phyloP scores from a whole-genome alignment of 257 asterid species.

The Dorcoceras hygrometricum region DNA sequence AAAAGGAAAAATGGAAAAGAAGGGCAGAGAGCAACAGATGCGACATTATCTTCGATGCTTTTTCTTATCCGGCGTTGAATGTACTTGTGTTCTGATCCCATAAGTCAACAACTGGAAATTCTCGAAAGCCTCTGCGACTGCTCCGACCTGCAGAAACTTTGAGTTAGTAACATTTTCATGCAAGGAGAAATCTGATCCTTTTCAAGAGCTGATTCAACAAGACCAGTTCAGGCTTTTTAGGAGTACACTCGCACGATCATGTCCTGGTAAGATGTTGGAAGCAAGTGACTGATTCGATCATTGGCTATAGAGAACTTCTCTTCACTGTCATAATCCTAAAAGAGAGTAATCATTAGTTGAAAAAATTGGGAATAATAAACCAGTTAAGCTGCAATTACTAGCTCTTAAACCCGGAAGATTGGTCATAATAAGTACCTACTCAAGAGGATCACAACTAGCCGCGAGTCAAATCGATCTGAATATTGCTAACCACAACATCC shows the following conservation, averaged over 20 bases:
- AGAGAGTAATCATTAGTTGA: constrained; percentile 6
- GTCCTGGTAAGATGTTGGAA: constrained; percentile 81
- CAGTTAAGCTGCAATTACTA: constrained; percentile 2
- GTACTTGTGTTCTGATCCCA: constrained; percentile 78
- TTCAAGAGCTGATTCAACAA: constrained; percentile 24
- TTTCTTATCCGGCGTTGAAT: constrained; percentile 78
- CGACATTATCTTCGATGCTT: constrained; percentile 41
- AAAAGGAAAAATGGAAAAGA: constrained; percentile 17
- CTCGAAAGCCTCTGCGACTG: constrained; percentile 82
- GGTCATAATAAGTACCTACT: constrained; percentile 58
- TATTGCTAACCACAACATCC: constrained; percentile 85
- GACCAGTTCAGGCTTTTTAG: constrained; percentile 87
- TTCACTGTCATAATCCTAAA: constrained; percentile 76
- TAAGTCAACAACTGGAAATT: constrained; percentile 81
- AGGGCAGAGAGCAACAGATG: neutral
- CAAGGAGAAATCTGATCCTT: neutral
- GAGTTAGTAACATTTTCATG: constrained; percentile 1
- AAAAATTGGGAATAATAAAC: constrained; percentile 8
- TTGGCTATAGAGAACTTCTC: constrained; percentile 65
- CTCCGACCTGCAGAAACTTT: constrained; percentile 57
- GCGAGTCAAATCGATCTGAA: constrained; percentile 76
- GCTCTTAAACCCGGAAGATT: constrained; percentile 9
- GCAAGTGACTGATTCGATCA: constrained; percentile 83
- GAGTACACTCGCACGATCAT: constrained; percentile 94
- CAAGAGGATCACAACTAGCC: constrained; percentile 86